Base-by-base conservation (phyloP, 305 asterid species). In the Rubia peregrina region DNA sequence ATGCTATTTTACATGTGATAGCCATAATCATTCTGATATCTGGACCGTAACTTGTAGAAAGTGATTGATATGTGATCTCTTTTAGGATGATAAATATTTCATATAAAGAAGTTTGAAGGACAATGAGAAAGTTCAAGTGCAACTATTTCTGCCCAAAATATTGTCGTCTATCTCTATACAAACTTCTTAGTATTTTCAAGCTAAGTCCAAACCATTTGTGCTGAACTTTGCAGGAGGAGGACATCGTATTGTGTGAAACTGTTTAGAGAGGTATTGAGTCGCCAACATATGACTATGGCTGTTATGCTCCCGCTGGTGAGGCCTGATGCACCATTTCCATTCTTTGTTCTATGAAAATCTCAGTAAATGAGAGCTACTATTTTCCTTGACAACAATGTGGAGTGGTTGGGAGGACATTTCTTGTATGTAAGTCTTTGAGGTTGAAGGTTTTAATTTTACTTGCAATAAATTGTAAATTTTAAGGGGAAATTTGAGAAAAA, bases 241-340 rank as follows among this genome's bases (percentile, higher is more conserved):
- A 89, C 77, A 82, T 81, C 49, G 11, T 33, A 5, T 74, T 87
- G 36, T 83, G 97, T 71, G 85, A 86, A 67, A 78, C 79, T 1
- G 94, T 90, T 42, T 96, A 92, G 69, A 77, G 76, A 74, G 98
- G 96, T 11, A 83, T 92, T 1, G 92, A 87, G 68, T 92, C 98
- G n/a, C 94, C 94, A 2, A 88, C 95, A 14, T 92, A 86, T 64
- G n/a, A n/a, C n/a, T n/a, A n/a, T n/a, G n/a, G n/a, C n/a, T n/a
- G n/a, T n/a, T n/a, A n/a, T n/a, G n/a, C n/a, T n/a, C n/a, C n/a
- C n/a, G n/a, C n/a, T n/a, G n/a, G n/a, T n/a, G n/a, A n/a, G n/a
- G n/a, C n/a, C n/a, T n/a, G n/a, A n/a, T n/a, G n/a, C n/a, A n/a
- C n/a, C n/a, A n/a, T n/a, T n/a, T n/a, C n/a, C n/a, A n/a, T n/a